Base-by-base conservation (phyloP, 177 flowering plant species). In the Vitis hybrid region DNA sequence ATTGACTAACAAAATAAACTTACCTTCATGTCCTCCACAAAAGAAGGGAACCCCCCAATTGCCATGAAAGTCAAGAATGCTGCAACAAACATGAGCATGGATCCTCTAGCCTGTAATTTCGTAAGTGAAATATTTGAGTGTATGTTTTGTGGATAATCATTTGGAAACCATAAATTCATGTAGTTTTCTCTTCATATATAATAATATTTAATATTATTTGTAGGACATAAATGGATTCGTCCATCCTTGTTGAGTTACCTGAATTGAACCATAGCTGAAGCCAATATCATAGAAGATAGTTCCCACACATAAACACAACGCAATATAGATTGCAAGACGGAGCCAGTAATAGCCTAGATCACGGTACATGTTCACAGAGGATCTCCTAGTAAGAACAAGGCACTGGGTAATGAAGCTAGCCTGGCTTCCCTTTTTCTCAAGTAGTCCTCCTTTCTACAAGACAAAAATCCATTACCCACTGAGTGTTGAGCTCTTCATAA, bases 21-120 rank as follows among this genome's bases (percentile, higher is more conserved):
- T 4, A 83, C 87, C 87, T 85, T 86, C 89, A 88, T 84, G 66
- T 88, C 86, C 61, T 88, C 89, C 9, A 85, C 84, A 75, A 86
- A 88, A 2, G 90, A 88, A 12, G 89, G 90, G 75, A 89, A 89
- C 48, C 92, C 92, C 3, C 92, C 89, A 21, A 87, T 87, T 7
- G 92, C 80, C 92, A 89, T 87, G 67, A 89, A 85, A 2, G 90
- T 89, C 81, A 89, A 69, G 58, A 84, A 84, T 2, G 83, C 82
- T 1, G 81, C 80, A 6, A 87, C 82, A 61, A 88, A 86, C 76
- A 68, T 78, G 27, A 77, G 79, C 71, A 72, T 76, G 0, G 87
- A 69, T 8, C 82, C 87, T 27, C 88, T 75, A 7, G 84, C 85
- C 77, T 81, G 69, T 27, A 10, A 32, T 13, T 40, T 46, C 55